phyloP scores from a whole-genome alignment of 225 moss, liverwort and hornwort species.

The Pseudisothecium myosuroides region DNA sequence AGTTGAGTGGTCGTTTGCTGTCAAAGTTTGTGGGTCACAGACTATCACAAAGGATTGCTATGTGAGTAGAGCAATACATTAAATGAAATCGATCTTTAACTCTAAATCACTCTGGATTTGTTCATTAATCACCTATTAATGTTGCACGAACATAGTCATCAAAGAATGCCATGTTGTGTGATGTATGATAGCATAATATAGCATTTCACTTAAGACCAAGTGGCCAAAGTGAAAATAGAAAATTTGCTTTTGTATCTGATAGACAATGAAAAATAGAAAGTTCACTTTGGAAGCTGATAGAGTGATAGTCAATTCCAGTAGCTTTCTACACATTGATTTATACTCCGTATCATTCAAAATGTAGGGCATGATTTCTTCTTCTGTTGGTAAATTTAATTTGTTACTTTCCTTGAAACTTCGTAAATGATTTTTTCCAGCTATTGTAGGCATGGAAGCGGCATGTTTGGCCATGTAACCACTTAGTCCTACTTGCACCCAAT shows the following conservation, averaged over 20 bases:
- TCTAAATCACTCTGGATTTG: not conserved
- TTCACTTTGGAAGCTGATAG: not conserved
- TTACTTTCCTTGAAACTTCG: not conserved
- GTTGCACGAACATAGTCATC: not conserved
- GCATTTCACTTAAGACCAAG: not conserved
- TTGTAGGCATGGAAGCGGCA: not conserved
- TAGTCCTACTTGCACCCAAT: not conserved
- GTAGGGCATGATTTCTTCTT: not conserved
- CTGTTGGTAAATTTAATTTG: not conserved
- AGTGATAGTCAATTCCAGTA: not conserved
- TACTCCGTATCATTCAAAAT: not conserved
- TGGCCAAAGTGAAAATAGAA: not conserved
- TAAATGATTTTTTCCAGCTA: not conserved
- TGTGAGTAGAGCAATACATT: not conserved
- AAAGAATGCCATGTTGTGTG: not conserved
- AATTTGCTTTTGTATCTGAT: not conserved
- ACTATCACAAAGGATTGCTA: not conserved
- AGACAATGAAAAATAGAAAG: not conserved
- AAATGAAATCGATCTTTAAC: not conserved
- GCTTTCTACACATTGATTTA: not conserved
- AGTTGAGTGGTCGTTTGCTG: not conserved
- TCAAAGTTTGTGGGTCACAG: not conserved
- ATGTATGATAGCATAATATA: too few relatives aligned
- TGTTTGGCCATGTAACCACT: not conserved
- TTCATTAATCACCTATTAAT: not conserved